Conservation (phyloP, 2,329 filamentous ascomycete species). For the Diaporthe citriasiana region DNA sequence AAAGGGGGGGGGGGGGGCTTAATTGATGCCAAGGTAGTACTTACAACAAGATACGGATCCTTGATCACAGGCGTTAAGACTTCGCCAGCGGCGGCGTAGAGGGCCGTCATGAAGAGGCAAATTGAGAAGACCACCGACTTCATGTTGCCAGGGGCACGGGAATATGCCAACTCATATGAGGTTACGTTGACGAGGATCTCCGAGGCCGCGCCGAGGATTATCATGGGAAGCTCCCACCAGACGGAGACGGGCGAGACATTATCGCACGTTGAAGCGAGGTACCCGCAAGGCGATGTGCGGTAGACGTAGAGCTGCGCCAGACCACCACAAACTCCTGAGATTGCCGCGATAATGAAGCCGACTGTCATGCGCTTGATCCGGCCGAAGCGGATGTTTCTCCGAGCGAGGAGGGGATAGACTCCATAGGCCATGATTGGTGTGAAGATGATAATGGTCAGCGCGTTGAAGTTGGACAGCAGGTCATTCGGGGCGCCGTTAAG, state of each 20-base stretch:
- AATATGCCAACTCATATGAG: conserved; percentile 76
- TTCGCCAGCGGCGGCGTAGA: conserved; percentile 65
- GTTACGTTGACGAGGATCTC: conserved; percentile 75
- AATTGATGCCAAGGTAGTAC: not conserved
- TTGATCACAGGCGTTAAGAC: conserved; percentile 57
- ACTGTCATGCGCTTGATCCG: conserved; percentile 69
- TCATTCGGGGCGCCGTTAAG: conserved; percentile 70
- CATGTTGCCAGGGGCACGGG: conserved; percentile 77
- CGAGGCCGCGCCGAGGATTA: conserved; percentile 65
- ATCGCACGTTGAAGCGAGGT: conserved; percentile 57
- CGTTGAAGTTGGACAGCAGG: conserved; percentile 71
- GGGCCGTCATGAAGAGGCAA: conserved; percentile 69
- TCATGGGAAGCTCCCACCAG: conserved; percentile 65
- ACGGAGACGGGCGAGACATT: conserved; percentile 60
- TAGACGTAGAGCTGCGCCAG: conserved; percentile 73
- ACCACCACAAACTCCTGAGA: conserved; percentile 60
- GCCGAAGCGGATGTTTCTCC: conserved; percentile 65
- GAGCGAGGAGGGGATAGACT: conserved; percentile 71
- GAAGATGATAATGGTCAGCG: conserved; percentile 70
- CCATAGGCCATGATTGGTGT: conserved; percentile 65
- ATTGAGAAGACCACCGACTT: conserved; percentile 70
- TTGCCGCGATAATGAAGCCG: conserved; percentile 64
- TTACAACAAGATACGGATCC: conserved; percentile 58
- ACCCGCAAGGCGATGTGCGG: conserved; percentile 66
- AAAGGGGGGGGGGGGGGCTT: no score